Evolutionary conservation across 805 yeast species (phyloP).

Genomic region (Nakazawaea pomicola): DNA sequence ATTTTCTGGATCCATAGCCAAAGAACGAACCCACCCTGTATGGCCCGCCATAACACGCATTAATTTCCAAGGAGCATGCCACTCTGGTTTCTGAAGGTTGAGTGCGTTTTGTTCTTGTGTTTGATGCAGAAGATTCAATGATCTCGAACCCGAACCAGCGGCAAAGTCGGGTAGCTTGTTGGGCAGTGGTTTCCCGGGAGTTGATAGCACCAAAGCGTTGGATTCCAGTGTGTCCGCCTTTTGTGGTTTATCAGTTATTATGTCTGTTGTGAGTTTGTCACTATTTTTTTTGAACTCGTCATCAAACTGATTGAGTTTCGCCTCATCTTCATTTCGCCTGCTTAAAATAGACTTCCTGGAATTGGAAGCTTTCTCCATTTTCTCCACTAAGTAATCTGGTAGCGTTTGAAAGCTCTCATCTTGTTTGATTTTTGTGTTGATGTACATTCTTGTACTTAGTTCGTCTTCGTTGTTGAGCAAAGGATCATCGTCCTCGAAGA

Average conservation of each 20-base stretch:
- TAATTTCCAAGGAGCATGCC: constrained; percentile 69
- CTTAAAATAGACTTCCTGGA: too few species aligned
- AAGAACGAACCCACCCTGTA: constrained; percentile 86
- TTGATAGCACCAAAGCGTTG: constrained; percentile 15
- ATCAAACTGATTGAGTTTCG: constrained; percentile 18
- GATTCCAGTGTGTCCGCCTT: too few species aligned
- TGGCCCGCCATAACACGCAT: constrained; percentile 81
- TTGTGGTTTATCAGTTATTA: constrained; percentile 1
- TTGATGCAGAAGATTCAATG: constrained; percentile 18
- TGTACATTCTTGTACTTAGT: constrained; percentile 21
- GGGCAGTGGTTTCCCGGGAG: background rate
- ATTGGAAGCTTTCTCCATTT: constrained; percentile 17
- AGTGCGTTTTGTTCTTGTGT: constrained; percentile 11
- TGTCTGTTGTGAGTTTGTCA: constrained; percentile 19
- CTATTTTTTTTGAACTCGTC: constrained; percentile 17
- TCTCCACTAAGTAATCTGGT: constrained; percentile 24
- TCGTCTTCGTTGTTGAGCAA: constrained; percentile 18
- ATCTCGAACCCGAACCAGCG: constrained; percentile 20
- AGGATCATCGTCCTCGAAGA: background rate
- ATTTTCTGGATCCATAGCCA: constrained; percentile 80
- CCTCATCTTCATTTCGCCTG: too few species aligned
- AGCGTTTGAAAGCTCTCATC: constrained; percentile 16
- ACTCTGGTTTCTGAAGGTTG: constrained; percentile 19
- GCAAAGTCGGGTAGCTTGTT: constrained; percentile 8
- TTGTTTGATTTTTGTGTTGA: constrained; percentile 25